Evolutionary conservation across 2,329 filamentous ascomycete genomes (phyloP), one percentile per base, ranked within the genome.

Genomic region (Xylariaceae sp.): DNA sequence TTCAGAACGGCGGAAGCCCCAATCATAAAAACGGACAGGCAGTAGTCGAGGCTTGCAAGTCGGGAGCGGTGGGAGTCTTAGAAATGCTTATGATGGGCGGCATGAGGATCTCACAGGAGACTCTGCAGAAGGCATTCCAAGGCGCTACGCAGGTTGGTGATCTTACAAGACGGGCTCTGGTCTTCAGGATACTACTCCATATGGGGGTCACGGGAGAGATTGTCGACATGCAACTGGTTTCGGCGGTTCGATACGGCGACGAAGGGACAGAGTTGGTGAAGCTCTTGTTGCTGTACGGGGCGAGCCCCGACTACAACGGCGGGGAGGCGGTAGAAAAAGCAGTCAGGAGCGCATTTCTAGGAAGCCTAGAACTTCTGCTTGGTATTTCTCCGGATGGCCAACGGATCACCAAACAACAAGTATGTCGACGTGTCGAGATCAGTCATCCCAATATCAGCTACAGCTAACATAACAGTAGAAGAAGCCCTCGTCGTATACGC

Each of bases 281-380:
- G 18, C 65, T 78, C 8, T 52, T 82, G 13, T 58, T 81, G 6
- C 46, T 55, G 1, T 64, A 70, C 21, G 75, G 76, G 0, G 77
- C 76, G 3, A 71, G 72, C 37, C 68, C 73, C 0, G 71, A 80
- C 49, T 71, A 71, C 51, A 70, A 70, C 14, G 63, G 67, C 8
- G 75, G 75, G 1, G 73, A 78, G 37, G 69, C 73, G 4, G 65
- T 80, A 3, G 71, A 74, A 47, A 69, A 72, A 9, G 73, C 74
- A 1, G 69, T 71, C 1, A 63, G 69, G 24, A 73, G 69, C 42
- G 72, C 71, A 0, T 71, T 69, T 41, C 56, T 75, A 27, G 62
- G 60, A 0, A 74, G 63, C 19, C 57, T 79, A 7, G 66, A 71
- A 51, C 53, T 77, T 36, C 63, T 79, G 34, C 57, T 79, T 5